phyloP scores from a whole-genome alignment of 140 eudicot genomes.

The Eryngium alpinum region DNA sequence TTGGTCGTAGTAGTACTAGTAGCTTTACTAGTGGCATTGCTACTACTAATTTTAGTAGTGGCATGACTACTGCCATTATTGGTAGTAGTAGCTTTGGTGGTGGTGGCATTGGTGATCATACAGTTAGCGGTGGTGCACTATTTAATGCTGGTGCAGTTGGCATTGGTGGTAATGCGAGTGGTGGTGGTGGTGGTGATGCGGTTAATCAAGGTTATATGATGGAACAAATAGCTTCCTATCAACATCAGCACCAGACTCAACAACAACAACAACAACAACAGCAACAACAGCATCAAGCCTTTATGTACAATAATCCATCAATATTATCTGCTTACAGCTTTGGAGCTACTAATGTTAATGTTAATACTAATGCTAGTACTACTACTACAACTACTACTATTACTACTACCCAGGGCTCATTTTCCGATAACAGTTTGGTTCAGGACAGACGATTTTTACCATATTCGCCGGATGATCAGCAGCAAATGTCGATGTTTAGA shows the following conservation, averaged over 20 bases:
- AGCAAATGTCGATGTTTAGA: conserved; percentile 30
- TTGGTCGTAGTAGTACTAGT: background rate
- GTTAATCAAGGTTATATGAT: conserved; percentile 28
- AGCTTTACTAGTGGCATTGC: background rate
- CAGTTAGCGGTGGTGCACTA: background rate
- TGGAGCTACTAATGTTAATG: conserved; percentile 16
- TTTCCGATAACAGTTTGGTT: conserved; percentile 24
- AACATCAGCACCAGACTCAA: background rate
- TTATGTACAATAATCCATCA: conserved; percentile 31
- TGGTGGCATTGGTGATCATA: background rate
- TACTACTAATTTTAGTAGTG: too few relatives aligned
- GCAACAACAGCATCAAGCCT: conserved; percentile 41
- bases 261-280: conserved; percentile 36
- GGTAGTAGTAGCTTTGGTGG: background rate
- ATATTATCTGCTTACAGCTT: conserved; percentile 28
- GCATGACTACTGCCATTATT: background rate
- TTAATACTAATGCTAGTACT: background rate
- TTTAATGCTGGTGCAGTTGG: background rate
- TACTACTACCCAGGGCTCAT: conserved; percentile 21
- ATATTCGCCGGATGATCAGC: conserved; percentile 36
- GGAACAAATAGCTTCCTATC: conserved; percentile 32
- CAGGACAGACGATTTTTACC: conserved; percentile 31
- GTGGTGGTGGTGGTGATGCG: conserved; percentile 7
- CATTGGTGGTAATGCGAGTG: background rate
- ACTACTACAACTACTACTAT: conserved; percentile 18